phyloP scores from a whole-genome alignment of 2,329 filamentous ascomycete genomes.

The Teratosphaeria nubilosa region DNA sequence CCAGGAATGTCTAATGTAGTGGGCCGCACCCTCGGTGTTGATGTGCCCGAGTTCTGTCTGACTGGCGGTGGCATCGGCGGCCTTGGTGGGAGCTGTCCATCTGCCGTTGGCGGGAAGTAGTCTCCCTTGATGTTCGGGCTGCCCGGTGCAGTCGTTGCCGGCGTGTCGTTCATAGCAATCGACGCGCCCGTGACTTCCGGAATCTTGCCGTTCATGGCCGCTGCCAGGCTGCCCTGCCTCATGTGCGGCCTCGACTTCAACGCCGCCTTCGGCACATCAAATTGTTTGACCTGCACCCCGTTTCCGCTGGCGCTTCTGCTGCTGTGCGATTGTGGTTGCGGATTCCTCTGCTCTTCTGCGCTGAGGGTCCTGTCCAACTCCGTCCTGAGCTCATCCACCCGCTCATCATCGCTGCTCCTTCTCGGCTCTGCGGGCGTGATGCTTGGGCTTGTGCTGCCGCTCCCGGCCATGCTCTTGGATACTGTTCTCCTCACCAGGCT shows the following conservation, averaged over 20 bases:
- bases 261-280: background rate
- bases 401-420: constrained; percentile 10
- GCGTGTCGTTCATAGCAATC: constrained; percentile 51
- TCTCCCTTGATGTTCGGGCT: constrained; percentile 28
- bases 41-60: constrained; percentile 62
- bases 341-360: constrained; percentile 3
- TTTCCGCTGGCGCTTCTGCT: background rate
- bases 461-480: constrained; percentile 19
- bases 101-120: constrained; percentile 8
- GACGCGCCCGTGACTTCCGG: constrained; percentile 15
- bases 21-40: constrained; percentile 74
- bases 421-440: background rate
- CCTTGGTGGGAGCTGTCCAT: background rate
- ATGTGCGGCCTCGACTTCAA: constrained; percentile 1
- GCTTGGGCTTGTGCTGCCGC: constrained; percentile 6
- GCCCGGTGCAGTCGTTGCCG: constrained; percentile 50
- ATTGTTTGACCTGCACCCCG: background rate
- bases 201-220: constrained; percentile 17
- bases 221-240: constrained; percentile 13
- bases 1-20: constrained; percentile 96
- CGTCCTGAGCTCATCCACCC: constrained; percentile 21
- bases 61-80: constrained; percentile 47
- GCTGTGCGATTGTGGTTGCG: background rate
- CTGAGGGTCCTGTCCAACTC: constrained; percentile 21
- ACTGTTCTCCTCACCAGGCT: constrained; percentile 16